Percentiles rank a stretch among this genome's conserved stretches.
Evolutionary conservation across 106 monocot species (phyloP).

Genomic region (Acorus calamus): DNA sequence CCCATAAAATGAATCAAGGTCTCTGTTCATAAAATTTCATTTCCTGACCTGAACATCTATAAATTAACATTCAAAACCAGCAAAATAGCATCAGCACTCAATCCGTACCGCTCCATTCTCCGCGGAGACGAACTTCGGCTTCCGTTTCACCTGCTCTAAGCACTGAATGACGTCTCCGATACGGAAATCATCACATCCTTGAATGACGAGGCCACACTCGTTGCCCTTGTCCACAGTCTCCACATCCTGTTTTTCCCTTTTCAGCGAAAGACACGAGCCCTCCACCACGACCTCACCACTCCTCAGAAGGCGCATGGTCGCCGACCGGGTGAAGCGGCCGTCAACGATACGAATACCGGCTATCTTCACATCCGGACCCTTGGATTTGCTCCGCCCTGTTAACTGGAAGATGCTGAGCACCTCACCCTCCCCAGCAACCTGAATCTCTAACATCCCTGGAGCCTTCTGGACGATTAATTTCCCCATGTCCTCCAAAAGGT

Average conservation of each 20-base stretch:
- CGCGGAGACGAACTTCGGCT: conserved; percentile 78
- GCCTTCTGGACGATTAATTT: conserved; percentile 71
- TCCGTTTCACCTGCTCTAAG: conserved; percentile 65
- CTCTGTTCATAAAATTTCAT: too few relatives aligned
- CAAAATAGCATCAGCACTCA: conserved; percentile 34
- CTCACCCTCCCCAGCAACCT: conserved; percentile 83
- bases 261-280: conserved; percentile 67
- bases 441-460: conserved; percentile 68
- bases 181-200: conserved; percentile 56
- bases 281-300: conserved; percentile 89
- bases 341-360: conserved; percentile 80
- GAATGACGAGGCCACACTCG: conserved; percentile 81
- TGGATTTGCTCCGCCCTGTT: conserved; percentile 62
- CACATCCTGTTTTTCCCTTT: conserved; percentile 81
- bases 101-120: conserved; percentile 85
- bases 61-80: too few relatives aligned
- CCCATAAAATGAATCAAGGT: too few relatives aligned
- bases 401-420: conserved; percentile 74
- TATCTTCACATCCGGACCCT: conserved; percentile 72
- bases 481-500: conserved; percentile 87
- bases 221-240: conserved; percentile 73
- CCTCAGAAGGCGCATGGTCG: conserved; percentile 68
- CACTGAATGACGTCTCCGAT: conserved; percentile 83
- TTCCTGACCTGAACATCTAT: too few relatives aligned
- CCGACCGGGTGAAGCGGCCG: conserved; percentile 53